Percentiles rank a stretch among this genome's conserved stretches.
These are phyloP conservation scores for Peterozyma toletana DNA, from an alignment of 805 yeast genomes.

Conservation along the genomic window DNA sequence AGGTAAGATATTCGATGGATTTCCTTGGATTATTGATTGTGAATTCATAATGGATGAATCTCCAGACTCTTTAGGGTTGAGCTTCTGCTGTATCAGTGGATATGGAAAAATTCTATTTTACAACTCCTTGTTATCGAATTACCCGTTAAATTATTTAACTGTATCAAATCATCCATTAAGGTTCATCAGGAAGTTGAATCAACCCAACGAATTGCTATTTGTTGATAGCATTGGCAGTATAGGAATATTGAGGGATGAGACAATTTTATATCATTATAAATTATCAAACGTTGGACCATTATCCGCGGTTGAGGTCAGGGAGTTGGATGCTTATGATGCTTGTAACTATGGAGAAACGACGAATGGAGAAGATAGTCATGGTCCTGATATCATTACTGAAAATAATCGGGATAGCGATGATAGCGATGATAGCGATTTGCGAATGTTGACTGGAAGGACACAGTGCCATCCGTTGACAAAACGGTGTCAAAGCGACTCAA, in stretches of 20 bases:
- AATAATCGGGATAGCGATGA: background rate
- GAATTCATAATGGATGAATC: slow-evolving; percentile 9
- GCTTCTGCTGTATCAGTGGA: slow-evolving; percentile 13
- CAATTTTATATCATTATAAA: slow-evolving; percentile 12
- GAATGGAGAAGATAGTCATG: background rate
- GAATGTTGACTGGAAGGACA: slow-evolving; percentile 1
- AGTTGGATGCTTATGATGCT: background rate
- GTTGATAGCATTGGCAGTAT: slow-evolving; percentile 17
- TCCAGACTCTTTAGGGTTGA: background rate
- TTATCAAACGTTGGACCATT: slow-evolving; percentile 10
- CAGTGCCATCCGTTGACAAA: slow-evolving; percentile 2
- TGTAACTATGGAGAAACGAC: background rate
- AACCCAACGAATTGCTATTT: slow-evolving; percentile 12
- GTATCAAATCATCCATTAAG: slow-evolving; percentile 18
- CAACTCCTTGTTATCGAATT: slow-evolving; percentile 16
- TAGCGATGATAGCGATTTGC: slow-evolving; percentile 5
- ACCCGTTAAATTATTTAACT: slow-evolving; percentile 14
- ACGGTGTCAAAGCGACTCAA: background rate
- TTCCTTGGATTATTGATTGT: slow-evolving; percentile 20
- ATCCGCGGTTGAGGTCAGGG: slow-evolving; percentile 2
- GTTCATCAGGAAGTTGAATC: slow-evolving; percentile 7
- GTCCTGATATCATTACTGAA: no score
- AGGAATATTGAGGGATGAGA: slow-evolving; percentile 17
- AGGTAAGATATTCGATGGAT: slow-evolving; percentile 10
- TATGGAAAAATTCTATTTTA: slow-evolving; percentile 18